Evolutionary conservation across 2,329 filamentous ascomycete genomes (phyloP).

Genomic region (Arthroderma sp.): DNA sequence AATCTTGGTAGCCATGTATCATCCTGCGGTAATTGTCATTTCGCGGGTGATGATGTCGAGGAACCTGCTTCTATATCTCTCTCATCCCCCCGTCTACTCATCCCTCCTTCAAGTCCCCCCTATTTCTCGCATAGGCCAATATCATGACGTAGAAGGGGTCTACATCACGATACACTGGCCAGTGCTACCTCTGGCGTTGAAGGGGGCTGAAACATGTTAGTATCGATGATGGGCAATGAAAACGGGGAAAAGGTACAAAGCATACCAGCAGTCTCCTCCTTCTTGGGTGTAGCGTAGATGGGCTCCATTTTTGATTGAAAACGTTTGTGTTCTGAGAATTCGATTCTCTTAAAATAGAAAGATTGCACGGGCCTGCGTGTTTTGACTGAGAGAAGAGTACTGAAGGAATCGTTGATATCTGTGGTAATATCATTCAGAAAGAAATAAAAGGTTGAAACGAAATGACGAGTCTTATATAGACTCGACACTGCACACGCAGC

Average conservation of each 20-base stretch:
- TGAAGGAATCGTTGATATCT: neutral
- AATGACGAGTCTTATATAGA: slow-evolving; percentile 1
- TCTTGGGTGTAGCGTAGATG: slow-evolving; percentile 7
- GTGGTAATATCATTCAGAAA: too few species aligned
- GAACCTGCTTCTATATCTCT: too few species aligned
- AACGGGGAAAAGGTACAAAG: neutral
- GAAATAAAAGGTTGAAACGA: neutral
- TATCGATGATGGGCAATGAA: neutral
- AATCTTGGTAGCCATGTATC: too few species aligned
- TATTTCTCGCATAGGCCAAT: neutral
- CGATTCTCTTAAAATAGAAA: slow-evolving; percentile 3
- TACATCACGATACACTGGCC: slow-evolving; percentile 13
- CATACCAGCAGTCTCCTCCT: slow-evolving; percentile 8
- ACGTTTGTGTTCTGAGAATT: neutral
- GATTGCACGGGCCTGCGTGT: neutral
- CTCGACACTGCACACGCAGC: neutral
- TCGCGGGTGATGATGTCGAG: too few species aligned
- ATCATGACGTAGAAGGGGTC: slow-evolving; percentile 7
- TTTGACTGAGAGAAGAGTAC: neutral
- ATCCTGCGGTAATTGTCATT: too few species aligned
- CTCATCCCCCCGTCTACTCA: neutral
- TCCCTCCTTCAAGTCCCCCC: neutral
- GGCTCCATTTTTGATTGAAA: slow-evolving; percentile 6
- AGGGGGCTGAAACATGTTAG: slow-evolving; percentile 5
- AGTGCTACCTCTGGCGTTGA: slow-evolving; percentile 7